Evolutionary conservation across 2,329 filamentous ascomycete species (phyloP), one percentile per base, ranked within the genome.

Genomic region (Dothistroma pini): DNA sequence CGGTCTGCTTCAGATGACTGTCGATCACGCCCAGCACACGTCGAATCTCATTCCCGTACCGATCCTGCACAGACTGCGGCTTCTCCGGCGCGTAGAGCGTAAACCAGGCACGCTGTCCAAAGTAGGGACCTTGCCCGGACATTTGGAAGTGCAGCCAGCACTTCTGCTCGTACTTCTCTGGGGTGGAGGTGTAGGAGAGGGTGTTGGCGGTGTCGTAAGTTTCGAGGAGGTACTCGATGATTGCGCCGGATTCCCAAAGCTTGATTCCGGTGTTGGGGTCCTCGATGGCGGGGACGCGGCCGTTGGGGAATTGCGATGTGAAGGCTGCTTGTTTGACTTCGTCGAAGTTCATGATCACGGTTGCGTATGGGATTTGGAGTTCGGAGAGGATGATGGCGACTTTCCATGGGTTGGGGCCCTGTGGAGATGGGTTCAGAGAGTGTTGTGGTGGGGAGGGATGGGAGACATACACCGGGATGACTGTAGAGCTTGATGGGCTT

Each of bases 31-130:
- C 74, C 4, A 75, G 69, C 19, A 83, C 74, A 38, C 80, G 78
- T 21, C 73, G 70, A 50, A 78, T 70, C 66, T 82, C 80, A 25
- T 75, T 74, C 14, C 67, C 57, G 65, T 81, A 82, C 19, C 80
- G 75, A 6, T 79, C 75, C 12, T 76, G 66, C 2, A 77, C 79
- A 11, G 73, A 75, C 0, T 67, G 71, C 21, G 80, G 21, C 60
- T 76, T 77, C 58, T 82, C 79, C 0, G 69, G 70, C 66, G 81
- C 76, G 57, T 74, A 77, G 34, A 65, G 50, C 6, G 41, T 66
- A 68, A 78, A 81, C 78, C 79, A 81, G 25, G 69, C 71, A 0
- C 70, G 69, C 65, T 82, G 80, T 12, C 80, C 80, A 60, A 75
- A 75, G 61, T 75, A 75, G 0, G 74, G 74, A 1, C 73, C 73